Conservation (phyloP, 1,139 yeast species). For the Neolecta irregularis region DNA sequence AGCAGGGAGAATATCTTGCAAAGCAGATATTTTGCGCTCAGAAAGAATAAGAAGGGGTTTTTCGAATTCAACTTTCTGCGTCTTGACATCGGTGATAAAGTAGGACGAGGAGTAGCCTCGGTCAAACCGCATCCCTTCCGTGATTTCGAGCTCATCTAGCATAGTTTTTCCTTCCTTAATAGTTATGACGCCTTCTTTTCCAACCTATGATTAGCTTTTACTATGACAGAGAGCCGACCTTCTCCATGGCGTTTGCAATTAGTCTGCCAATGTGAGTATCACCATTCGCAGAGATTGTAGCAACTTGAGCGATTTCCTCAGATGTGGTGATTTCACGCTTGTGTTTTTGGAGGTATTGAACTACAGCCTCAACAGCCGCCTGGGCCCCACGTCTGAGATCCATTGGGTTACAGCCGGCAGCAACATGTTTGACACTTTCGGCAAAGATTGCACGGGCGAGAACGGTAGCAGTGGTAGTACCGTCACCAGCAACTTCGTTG, state of each 20-base stretch:
- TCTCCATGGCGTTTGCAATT: slow-evolving; percentile 96
- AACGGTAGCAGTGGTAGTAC: slow-evolving; percentile 96
- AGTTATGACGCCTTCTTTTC: slow-evolving; percentile 98
- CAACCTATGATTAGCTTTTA: slow-evolving; percentile 22
- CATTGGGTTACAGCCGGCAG: slow-evolving; percentile 99
- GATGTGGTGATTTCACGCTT: slow-evolving; percentile 95
- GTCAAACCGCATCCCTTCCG: slow-evolving; percentile 99
- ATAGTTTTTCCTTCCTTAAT: slow-evolving; percentile 95
- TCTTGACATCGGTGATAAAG: slow-evolving; percentile 90
- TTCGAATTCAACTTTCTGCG: slow-evolving; percentile 95
- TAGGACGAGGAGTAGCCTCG: slow-evolving; percentile 97
- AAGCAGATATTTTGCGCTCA: slow-evolving; percentile 87
- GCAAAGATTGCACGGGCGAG: slow-evolving; percentile 94
- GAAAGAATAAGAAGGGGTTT: slow-evolving; percentile 79
- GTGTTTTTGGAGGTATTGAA: slow-evolving; percentile 71
- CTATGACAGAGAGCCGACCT: slow-evolving; percentile 33
- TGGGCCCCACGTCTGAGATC: slow-evolving; percentile 97
- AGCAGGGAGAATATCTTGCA: slow-evolving; percentile 87
- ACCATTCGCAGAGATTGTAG: slow-evolving; percentile 97
- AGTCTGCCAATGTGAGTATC: slow-evolving; percentile 86
- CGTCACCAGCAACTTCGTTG: slow-evolving; percentile 97
- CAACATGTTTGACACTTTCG: slow-evolving; percentile 94
- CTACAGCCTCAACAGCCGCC: slow-evolving; percentile 96
- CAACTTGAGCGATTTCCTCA: slow-evolving; percentile 96
- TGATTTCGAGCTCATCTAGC: slow-evolving; percentile 92